Percentiles rank a stretch among this genome's conserved stretches.
These are phyloP conservation scores for Clohesyomyces aquaticus DNA, from an alignment of 495 filamentous ascomycete genomes.

Conservation along the genomic window DNA sequence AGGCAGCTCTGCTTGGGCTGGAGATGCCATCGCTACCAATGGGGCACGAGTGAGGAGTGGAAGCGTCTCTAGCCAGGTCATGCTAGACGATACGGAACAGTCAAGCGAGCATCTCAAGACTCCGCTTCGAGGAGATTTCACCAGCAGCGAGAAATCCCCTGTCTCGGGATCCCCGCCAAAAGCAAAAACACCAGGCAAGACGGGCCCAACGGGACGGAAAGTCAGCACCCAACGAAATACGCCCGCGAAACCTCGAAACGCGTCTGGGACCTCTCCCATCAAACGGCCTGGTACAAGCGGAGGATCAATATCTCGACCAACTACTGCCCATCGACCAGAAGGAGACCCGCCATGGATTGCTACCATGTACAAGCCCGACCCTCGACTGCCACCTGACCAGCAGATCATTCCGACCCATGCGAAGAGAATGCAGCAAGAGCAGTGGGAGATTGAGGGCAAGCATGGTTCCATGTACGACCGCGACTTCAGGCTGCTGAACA, in stretches of 20 bases:
- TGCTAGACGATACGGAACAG: slow-evolving; percentile 59
- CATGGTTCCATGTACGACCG: slow-evolving; percentile 80
- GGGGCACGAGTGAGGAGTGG: slow-evolving; percentile 73
- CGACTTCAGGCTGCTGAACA: slow-evolving; percentile 76
- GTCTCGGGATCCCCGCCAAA: slow-evolving; percentile 49
- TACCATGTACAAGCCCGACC: slow-evolving; percentile 93
- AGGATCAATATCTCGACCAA: slow-evolving; percentile 56
- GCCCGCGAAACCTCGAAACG: slow-evolving; percentile 48
- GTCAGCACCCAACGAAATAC: slow-evolving; percentile 26
- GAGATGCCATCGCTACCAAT: slow-evolving; percentile 61
- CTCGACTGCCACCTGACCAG: slow-evolving; percentile 89
- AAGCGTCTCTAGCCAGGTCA: slow-evolving; percentile 62
- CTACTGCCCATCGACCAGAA: slow-evolving; percentile 72
- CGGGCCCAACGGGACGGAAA: slow-evolving; percentile 41
- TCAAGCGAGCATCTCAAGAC: slow-evolving; percentile 27
- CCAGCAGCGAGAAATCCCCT: slow-evolving; percentile 56
- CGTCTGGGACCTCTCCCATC: slow-evolving; percentile 46
- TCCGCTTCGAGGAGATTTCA: slow-evolving; percentile 37
- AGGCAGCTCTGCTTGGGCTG: slow-evolving; percentile 53
- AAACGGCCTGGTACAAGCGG: slow-evolving; percentile 66
- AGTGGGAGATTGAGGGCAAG: slow-evolving; percentile 89
- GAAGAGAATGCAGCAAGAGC: slow-evolving; percentile 87
- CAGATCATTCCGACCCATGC: slow-evolving; percentile 95
- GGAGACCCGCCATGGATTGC: slow-evolving; percentile 96
- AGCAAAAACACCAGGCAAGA: slow-evolving; percentile 42